Conservation (phyloP, 176 grass and related monocot species). For the Pontederia crassipes region DNA sequence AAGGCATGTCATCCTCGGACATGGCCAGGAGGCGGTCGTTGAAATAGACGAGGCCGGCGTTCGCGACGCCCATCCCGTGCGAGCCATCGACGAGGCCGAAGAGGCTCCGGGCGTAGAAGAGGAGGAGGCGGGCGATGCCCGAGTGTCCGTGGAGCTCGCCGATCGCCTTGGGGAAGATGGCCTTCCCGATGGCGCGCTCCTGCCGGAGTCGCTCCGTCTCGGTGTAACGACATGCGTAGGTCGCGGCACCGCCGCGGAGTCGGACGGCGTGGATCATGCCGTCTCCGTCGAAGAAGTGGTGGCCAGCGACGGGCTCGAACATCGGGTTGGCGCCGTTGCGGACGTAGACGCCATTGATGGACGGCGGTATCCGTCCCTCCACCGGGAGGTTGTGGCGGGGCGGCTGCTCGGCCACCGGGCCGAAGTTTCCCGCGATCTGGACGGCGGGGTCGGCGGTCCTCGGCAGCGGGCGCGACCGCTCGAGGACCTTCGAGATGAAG, state of each 20-base stretch:
- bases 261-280: conserved; percentile 79
- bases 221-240: conserved; percentile 74
- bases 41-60: conserved; percentile 79
- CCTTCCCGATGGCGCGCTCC: conserved; percentile 21
- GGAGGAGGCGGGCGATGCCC: conserved; percentile 44
- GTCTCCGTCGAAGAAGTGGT: conserved; percentile 94
- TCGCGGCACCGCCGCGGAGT: conserved; percentile 43
- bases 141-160: conserved; percentile 93
- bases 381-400: conserved; percentile 28
- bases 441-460: conserved; percentile 45
- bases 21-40: conserved; percentile 81
- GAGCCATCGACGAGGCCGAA: conserved; percentile 56
- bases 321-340: conserved; percentile 84
- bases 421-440: conserved; percentile 78
- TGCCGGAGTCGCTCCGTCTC: conserved; percentile 49
- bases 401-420: conserved; percentile 43
- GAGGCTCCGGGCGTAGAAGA: conserved; percentile 50
- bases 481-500: conserved; percentile 43
- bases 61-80: conserved; percentile 64
- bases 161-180: conserved; percentile 88
- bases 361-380: conserved; percentile 47
- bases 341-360: conserved; percentile 60
- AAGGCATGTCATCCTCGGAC: conserved; percentile 92
- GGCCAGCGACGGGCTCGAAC: conserved; percentile 40
- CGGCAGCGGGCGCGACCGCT: conserved; percentile 37